A percentile compares a stretch with the other conserved stretches of the same genome.
phyloP scores from a whole-genome alignment of 352 stramenopile species.

The Lagenidium sp. region DNA sequence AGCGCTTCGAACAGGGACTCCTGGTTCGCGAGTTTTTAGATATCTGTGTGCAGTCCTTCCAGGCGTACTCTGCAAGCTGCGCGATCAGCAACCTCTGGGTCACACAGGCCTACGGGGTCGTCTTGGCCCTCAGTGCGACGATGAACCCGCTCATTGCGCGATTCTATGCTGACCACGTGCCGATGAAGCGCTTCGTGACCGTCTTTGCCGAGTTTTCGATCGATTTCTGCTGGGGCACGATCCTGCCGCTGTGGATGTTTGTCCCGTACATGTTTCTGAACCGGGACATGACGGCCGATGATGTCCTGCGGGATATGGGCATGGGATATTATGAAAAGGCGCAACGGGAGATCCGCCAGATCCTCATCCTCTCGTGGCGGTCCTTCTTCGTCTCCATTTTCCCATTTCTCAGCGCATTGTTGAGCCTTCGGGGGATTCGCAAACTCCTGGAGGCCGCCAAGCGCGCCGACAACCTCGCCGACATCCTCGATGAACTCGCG shows the following conservation, averaged over 20 bases:
- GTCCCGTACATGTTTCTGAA: slow-evolving; percentile 2
- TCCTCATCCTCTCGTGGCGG: slow-evolving; percentile 7
- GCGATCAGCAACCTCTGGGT: slow-evolving; percentile 1
- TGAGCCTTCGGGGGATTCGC: slow-evolving; percentile 6
- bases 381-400: slow-evolving; percentile 1
- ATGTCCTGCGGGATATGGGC: neutral
- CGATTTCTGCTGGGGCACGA: slow-evolving; percentile 5
- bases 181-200: slow-evolving; percentile 3
- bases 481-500: no score
- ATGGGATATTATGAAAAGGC: slow-evolving; percentile 3
- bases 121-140: slow-evolving; percentile 1
- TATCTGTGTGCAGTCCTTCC: slow-evolving; percentile 3
- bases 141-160: slow-evolving; percentile 1
- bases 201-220: slow-evolving; percentile 9
- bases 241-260: slow-evolving; percentile 9
- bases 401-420: slow-evolving; percentile 5
- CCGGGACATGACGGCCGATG: neutral
- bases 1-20: slow-evolving; percentile 3
- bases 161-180: slow-evolving; percentile 2
- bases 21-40: slow-evolving; percentile 5
- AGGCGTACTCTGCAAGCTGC: slow-evolving; percentile 2
- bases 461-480: no score
- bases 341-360: slow-evolving; percentile 6
- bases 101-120: slow-evolving; percentile 1
- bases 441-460: slow-evolving; percentile 2